A percentile compares a stretch with the other conserved stretches of the same genome.
phyloP scores from a whole-genome alignment of 2,329 filamentous ascomycete genomes.

The Orbilia oligospora region DNA sequence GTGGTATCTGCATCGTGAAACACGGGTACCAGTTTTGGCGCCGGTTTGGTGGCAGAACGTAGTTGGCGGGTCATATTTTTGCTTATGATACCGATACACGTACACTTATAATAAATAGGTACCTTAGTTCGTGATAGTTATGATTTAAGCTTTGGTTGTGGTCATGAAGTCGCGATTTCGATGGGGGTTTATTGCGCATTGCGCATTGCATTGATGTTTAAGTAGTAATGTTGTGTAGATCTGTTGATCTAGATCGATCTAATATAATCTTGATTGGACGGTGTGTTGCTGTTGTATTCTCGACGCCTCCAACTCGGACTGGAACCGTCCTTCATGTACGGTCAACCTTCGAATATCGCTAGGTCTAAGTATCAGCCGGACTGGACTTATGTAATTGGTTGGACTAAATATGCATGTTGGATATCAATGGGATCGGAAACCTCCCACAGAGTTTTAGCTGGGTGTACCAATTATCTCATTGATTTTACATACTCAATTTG shows the following conservation, averaged over 20 bases:
- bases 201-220: no score
- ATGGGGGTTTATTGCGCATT: no score
- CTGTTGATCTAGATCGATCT: not conserved
- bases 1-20: not conserved
- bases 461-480: not conserved
- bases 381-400: no score
- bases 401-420: not conserved
- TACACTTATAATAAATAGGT: no score
- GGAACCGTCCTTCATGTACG: no score
- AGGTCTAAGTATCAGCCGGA: no score
- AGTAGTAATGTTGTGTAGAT: not conserved
- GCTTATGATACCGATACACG: not conserved
- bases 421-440: not conserved
- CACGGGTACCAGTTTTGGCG: no score
- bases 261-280: not conserved
- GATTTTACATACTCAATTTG: not conserved
- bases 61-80: constrained; percentile 41
- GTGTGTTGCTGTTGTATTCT: constrained; percentile 13
- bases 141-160: no score
- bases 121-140: no score
- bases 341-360: not conserved
- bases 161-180: not conserved
- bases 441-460: not conserved
- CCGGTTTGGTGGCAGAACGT: constrained; percentile 14
- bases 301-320: not conserved